These are phyloP conservation scores for Heliamphora exappendiculata DNA, from an alignment of 148 eudicot species.

Conservation along the genomic window DNA sequence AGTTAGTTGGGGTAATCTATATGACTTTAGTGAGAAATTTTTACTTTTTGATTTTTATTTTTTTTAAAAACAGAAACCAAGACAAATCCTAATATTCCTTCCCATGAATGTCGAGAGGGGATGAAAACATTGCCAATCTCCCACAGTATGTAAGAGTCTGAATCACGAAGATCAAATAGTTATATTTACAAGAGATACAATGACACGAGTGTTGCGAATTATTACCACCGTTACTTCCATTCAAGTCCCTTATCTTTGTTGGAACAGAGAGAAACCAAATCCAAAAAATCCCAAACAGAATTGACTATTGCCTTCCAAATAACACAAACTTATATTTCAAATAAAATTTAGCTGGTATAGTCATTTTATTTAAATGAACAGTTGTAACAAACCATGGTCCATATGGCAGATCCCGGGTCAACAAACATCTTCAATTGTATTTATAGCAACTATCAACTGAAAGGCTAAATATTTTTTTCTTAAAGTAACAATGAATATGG, in stretches of 20 bases:
- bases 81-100: neutral
- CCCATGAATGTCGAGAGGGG: neutral
- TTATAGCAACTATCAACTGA: neutral
- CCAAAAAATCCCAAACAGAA: neutral
- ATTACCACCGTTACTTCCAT: too few species aligned
- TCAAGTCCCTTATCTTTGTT: too few species aligned
- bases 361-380: neutral
- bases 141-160: neutral
- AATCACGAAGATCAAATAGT: slow-evolving; percentile 1
- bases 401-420: neutral
- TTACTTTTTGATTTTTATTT: too few species aligned
- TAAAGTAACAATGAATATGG: neutral
- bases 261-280: neutral
- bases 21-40: neutral
- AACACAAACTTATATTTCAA: neutral
- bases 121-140: neutral
- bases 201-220: neutral
- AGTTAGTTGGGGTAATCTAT: neutral
- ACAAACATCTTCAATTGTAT: neutral
- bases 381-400: neutral
- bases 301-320: neutral
- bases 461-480: neutral
- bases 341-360: neutral
- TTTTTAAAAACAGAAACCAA: neutral
- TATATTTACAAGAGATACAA: neutral